Evolutionary conservation across 352 stramenopile genomes (phyloP), one percentile per base, ranked within the genome.

Genomic region (Heterotrichella gracilis): DNA sequence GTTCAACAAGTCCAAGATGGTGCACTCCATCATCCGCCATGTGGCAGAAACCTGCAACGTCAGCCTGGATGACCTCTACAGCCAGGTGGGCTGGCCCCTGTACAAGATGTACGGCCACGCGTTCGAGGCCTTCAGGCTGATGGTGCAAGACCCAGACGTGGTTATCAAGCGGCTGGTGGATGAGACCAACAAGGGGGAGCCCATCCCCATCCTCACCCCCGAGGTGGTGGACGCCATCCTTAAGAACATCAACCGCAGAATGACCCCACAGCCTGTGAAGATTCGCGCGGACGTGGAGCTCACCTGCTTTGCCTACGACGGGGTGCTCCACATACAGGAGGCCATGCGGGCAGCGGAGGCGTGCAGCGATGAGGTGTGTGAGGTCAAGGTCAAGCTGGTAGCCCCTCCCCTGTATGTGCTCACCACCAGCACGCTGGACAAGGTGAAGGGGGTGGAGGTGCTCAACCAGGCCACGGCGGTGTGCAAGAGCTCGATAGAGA

Each of bases 1-100:
- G 42, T 95, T 93, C 79, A 97, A 97, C 82, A 98, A 98, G 81
- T 90, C 91, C 75, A 99, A 99, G 81, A 94, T 90, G 0, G 93
- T 99, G 24, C 93, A 98, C 77, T 92, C 86, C 69, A 88, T 91
- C 41, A 76, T 94, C 24, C 74, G 83, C 19, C 82, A 89, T 72
- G 74, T 92, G 24, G 81, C 82, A 0, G 80, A 89, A 71, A 69
- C 78, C 32, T 74, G 78, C 73, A 81, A 80, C 68, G 78, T 81
- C 13, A 76, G 77, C 63, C 77, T 94, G 19, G 78, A 88, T 68
- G 81, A 89, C 25, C 73, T 91, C 23, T 89, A 93, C 78, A 76
- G 87, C 70, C 80, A 82, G 70, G 83, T 99, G 70, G 89, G 86
- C 4, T 99, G 93, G 93, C 93, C 93, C 24, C 80, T 99, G 20